A percentile compares a stretch with the other conserved stretches of the same genome.
phyloP scores from a whole-genome alignment of 1,284 basidiomycete genomes.

The Serendipita sp. region DNA sequence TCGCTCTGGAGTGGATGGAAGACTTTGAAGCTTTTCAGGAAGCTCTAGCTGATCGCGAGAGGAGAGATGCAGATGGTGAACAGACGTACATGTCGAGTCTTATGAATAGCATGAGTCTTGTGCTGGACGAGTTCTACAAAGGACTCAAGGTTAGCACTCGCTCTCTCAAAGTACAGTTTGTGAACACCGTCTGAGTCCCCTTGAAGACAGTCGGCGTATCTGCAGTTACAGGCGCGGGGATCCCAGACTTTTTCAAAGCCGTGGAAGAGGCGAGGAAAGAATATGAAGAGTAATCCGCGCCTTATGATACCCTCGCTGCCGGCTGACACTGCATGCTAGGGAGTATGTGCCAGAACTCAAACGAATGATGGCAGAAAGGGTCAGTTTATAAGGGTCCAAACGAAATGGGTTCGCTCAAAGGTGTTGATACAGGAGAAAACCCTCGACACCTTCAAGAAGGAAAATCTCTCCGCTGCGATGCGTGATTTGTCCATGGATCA shows the following conservation, averaged over 20 bases:
- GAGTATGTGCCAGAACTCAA: slow-evolving; percentile 88
- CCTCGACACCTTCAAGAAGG: slow-evolving; percentile 55
- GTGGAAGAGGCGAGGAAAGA: slow-evolving; percentile 79
- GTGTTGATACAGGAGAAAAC: slow-evolving; percentile 37
- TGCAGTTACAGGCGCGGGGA: slow-evolving; percentile 86
- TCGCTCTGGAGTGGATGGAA: slow-evolving; percentile 95
- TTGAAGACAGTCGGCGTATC: slow-evolving; percentile 79
- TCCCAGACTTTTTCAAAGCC: slow-evolving; percentile 81
- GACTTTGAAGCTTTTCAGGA: slow-evolving; percentile 87
- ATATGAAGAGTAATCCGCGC: slow-evolving; percentile 60
- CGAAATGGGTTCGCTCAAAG: neutral
- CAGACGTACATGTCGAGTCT: slow-evolving; percentile 97
- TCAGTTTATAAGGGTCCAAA: slow-evolving; percentile 18
- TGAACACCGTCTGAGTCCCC: neutral
- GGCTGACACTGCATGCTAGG: slow-evolving; percentile 26
- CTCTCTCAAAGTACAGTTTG: slow-evolving; percentile 4
- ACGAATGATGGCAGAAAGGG: slow-evolving; percentile 37
- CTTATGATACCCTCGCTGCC: slow-evolving; percentile 4
- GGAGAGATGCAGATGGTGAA: slow-evolving; percentile 71
- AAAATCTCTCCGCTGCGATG: slow-evolving; percentile 73
- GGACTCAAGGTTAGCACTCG: slow-evolving; percentile 60
- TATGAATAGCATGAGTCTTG: slow-evolving; percentile 98
- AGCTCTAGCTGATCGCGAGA: slow-evolving; percentile 48
- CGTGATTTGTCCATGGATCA: slow-evolving; percentile 68
- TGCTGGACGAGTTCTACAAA: slow-evolving; percentile 97